Base-by-base conservation (phyloP, 805 yeast genomes). In the Cyberlindnera euphorbiae region DNA sequence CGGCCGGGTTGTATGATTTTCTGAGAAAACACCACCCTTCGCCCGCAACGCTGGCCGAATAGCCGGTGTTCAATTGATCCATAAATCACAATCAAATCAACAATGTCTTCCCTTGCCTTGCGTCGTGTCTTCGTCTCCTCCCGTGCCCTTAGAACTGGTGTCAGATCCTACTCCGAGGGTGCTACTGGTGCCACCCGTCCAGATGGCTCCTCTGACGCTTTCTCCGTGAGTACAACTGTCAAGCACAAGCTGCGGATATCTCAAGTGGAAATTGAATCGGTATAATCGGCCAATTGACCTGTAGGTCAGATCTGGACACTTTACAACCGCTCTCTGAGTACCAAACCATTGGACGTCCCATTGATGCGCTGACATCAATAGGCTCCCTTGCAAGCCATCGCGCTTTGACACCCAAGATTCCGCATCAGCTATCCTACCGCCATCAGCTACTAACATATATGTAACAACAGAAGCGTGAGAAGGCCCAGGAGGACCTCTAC, bases 401-500 rank as follows among this genome's bases (percentile, higher is more conserved):
- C 8, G 11, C 10, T 21, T 21, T 21, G 10, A 8, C 24, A 8
- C 11, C 24, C 24, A 21, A 8, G 24, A 21, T 8, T 9, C 13
- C n/a, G n/a, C n/a, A n/a, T n/a, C n/a, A n/a, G n/a, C n/a, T n/a
- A n/a, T n/a, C n/a, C n/a, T n/a, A n/a, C n/a, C n/a, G n/a, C n/a
- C n/a, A n/a, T n/a, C n/a, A n/a, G n/a, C n/a, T 30, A 30, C 26
- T 46, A 44, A 45, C 45, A 46, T 35, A 40, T 12, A 12, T 6
- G 4, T 63, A 8, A n/a, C 57, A 62, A 52, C 50, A 73, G 73
- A 86, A 88, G 62, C 88, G 95, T 62, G 98, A 93, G 73, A 82
- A 76, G 66, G 96, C 96, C 46, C 80, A 79, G 59, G 98, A 90
- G 70, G 87, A 82, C 60, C 71, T 69, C 54, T 89, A 79, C 69